Conservation (phyloP, 176 grass and related monocot genomes). For the Ampelocalamus luodianensis region DNA sequence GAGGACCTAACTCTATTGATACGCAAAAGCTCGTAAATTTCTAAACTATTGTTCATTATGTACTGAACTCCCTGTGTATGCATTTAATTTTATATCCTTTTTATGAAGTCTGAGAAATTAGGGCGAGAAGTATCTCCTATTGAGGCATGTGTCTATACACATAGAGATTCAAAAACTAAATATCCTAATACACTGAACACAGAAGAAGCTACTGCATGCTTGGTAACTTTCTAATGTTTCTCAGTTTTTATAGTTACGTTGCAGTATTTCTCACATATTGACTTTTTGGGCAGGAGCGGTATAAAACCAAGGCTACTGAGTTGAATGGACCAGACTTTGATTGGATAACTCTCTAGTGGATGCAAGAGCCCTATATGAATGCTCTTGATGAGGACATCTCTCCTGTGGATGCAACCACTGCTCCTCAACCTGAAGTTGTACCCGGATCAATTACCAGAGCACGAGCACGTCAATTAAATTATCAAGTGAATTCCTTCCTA, state of each 20-base stretch:
- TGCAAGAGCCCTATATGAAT: neutral
- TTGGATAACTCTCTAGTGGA: neutral
- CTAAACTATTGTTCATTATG: neutral
- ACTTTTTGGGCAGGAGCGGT: neutral
- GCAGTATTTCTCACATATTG: no score
- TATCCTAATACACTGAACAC: neutral
- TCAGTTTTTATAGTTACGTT: no score
- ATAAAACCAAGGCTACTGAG: neutral
- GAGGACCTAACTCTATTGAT: neutral
- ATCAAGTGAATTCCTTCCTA: no score
- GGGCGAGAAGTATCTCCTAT: neutral
- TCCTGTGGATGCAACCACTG: no score
- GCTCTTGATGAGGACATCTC: neutral
- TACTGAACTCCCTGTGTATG: neutral
- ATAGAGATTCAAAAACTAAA: neutral
- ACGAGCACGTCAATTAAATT: no score
- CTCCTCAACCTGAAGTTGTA: no score
- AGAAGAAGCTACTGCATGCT: neutral
- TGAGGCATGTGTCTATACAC: conserved; percentile 1
- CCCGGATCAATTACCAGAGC: no score
- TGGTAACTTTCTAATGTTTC: neutral
- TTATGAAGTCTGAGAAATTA: neutral
- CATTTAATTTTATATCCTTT: neutral
- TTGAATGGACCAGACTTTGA: neutral
- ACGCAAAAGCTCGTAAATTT: neutral